Percentiles rank a stretch among this genome's conserved stretches.
Evolutionary conservation across 805 yeast genomes (phyloP).

Genomic region (Candida rishiriensis): DNA sequence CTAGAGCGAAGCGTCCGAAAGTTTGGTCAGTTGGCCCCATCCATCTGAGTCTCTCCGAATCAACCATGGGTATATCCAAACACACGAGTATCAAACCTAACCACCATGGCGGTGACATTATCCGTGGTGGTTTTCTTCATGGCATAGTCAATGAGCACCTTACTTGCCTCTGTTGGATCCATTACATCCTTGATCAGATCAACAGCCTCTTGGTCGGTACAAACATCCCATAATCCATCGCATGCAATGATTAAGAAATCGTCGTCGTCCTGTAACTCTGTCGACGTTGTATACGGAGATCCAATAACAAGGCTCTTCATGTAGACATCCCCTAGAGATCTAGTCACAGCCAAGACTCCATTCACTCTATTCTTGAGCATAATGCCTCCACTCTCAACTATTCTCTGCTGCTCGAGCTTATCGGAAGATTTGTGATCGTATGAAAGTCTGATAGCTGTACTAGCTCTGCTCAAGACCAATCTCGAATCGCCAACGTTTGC

Average conservation of each 20-base stretch:
- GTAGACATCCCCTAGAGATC: constrained; percentile 91
- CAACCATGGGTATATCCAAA: constrained; percentile 25
- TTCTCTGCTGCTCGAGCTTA: constrained; percentile 66
- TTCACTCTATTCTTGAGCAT: constrained; percentile 89
- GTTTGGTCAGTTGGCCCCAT: too few species aligned
- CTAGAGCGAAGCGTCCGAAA: too few species aligned
- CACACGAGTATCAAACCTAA: constrained; percentile 46
- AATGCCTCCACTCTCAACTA: constrained; percentile 76
- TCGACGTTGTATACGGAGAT: constrained; percentile 86
- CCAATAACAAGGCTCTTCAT: constrained; percentile 88
- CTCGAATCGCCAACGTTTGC: constrained; percentile 96
- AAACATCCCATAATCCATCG: constrained; percentile 96
- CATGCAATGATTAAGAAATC: constrained; percentile 87
- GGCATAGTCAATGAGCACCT: constrained; percentile 65
- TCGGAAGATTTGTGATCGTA: constrained; percentile 95
- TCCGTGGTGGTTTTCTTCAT: constrained; percentile 79
- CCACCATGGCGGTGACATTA: constrained; percentile 91
- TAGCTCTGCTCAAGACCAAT: constrained; percentile 70
- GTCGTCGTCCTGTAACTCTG: constrained; percentile 63
- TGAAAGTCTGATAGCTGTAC: constrained; percentile 70
- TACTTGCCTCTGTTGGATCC: constrained; percentile 66
- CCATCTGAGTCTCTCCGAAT: not conserved
- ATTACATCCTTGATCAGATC: constrained; percentile 51
- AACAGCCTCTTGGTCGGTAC: constrained; percentile 80
- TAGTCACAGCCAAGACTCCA: constrained; percentile 91